Conservation (phyloP, 2,329 filamentous ascomycete genomes). For the Lanzia echinophila region DNA sequence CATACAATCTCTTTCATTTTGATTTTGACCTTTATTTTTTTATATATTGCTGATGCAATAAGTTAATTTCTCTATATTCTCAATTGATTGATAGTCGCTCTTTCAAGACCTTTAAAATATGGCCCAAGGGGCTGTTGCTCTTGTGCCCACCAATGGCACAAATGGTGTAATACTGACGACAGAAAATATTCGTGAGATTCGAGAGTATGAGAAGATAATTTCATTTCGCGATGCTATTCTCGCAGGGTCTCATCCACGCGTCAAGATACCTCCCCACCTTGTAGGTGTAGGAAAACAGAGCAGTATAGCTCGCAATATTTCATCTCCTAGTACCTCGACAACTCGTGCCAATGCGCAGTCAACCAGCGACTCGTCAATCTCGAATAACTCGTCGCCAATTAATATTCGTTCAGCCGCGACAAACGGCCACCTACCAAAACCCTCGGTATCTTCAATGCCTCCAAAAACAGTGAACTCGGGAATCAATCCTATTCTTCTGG, state of each 20-base stretch:
- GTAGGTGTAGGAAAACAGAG: slow-evolving; percentile 27
- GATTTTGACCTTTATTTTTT: not conserved
- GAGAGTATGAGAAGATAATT: slow-evolving; percentile 74
- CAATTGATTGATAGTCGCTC: slow-evolving; percentile 16
- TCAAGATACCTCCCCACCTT: slow-evolving; percentile 47
- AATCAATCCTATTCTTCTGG: slow-evolving; percentile 76
- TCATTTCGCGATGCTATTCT: slow-evolving; percentile 74
- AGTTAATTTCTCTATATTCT: slow-evolving; percentile 8
- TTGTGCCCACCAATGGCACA: slow-evolving; percentile 23
- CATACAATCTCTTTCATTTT: not conserved
- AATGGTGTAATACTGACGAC: slow-evolving; percentile 33
- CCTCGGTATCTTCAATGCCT: slow-evolving; percentile 6
- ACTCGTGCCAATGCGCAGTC: slow-evolving; percentile 17
- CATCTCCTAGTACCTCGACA: slow-evolving; percentile 21
- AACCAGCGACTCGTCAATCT: slow-evolving; percentile 20
- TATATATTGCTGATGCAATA: slow-evolving; percentile 1
- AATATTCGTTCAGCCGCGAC: slow-evolving; percentile 24
- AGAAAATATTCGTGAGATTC: slow-evolving; percentile 50
- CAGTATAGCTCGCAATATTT: slow-evolving; percentile 17
- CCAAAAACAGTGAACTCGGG: slow-evolving; percentile 48
- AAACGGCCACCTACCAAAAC: slow-evolving; percentile 25
- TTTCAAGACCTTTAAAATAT: slow-evolving; percentile 16
- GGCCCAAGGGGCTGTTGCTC: slow-evolving; percentile 34
- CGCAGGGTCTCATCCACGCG: slow-evolving; percentile 63
- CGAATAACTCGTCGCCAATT: slow-evolving; percentile 21